phyloP scores from a whole-genome alignment of 257 asterid species.

The Forsythia suspensa region DNA sequence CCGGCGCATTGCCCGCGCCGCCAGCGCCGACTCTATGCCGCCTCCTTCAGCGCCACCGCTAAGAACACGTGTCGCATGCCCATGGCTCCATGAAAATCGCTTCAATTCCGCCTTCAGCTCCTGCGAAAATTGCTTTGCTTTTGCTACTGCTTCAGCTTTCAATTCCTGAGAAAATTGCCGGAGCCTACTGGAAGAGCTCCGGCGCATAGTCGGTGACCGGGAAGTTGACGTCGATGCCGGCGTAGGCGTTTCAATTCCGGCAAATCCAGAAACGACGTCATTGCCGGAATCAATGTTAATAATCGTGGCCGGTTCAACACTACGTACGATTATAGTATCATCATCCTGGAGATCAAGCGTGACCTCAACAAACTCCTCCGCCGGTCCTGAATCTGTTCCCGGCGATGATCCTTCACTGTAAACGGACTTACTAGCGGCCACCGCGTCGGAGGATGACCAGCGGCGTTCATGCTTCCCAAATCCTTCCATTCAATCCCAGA shows the following conservation, averaged over 20 bases:
- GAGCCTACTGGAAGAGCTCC: slow-evolving; percentile 69
- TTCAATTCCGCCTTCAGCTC: slow-evolving; percentile 59
- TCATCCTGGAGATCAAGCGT: slow-evolving; percentile 97
- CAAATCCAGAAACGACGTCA: slow-evolving; percentile 36
- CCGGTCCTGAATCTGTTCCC: slow-evolving; percentile 38
- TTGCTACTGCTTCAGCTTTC: slow-evolving; percentile 82
- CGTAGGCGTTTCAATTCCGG: slow-evolving; percentile 34
- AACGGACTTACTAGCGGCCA: slow-evolving; percentile 24
- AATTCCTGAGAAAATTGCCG: slow-evolving; percentile 80
- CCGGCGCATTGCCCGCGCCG: slow-evolving; percentile 90
- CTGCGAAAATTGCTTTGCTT: slow-evolving; percentile 87
- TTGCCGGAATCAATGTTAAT: slow-evolving; percentile 42
- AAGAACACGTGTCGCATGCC: slow-evolving; percentile 53
- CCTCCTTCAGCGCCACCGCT: slow-evolving; percentile 31
- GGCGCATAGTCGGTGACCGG: slow-evolving; percentile 66
- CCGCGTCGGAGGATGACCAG: slow-evolving; percentile 58
- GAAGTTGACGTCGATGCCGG: slow-evolving; percentile 43
- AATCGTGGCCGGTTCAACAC: slow-evolving; percentile 87
- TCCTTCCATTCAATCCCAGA: slow-evolving; percentile 30
- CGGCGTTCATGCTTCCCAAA: slow-evolving; percentile 50
- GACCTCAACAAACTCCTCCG: slow-evolving; percentile 82
- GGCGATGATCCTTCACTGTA: slow-evolving; percentile 55
- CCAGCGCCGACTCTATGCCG: slow-evolving; percentile 76
- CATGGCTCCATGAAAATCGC: slow-evolving; percentile 77
- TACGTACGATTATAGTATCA: slow-evolving; percentile 77